phyloP scores from a whole-genome alignment of 305 asterid species.

The Solanum chacoense region DNA sequence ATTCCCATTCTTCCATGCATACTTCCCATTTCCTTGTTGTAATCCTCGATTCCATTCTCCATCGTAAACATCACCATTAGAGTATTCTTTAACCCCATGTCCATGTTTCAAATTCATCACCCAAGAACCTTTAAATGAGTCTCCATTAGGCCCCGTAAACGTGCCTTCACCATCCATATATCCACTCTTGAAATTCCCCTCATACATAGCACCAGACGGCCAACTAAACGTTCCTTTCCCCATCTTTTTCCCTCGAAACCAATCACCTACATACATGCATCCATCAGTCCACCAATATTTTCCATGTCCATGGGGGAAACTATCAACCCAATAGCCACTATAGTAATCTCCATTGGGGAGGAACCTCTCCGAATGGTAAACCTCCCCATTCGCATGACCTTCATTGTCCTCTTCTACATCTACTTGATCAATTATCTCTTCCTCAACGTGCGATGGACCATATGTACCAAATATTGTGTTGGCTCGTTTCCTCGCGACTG shows the following conservation, averaged over 20 bases:
- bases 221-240: slow-evolving; percentile 13
- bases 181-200: slow-evolving; percentile 1
- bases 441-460: slow-evolving; percentile 5
- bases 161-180: slow-evolving; percentile 12
- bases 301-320: slow-evolving; percentile 9
- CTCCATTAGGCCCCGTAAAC: slow-evolving; percentile 5
- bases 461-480: slow-evolving; percentile 66
- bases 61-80: slow-evolving; percentile 5
- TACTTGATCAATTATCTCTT: slow-evolving; percentile 12
- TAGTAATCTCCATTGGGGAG: slow-evolving; percentile 88
- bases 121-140: slow-evolving; percentile 5
- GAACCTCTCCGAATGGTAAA: slow-evolving; percentile 63
- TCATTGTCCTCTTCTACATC: slow-evolving; percentile 30
- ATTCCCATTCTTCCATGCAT: slow-evolving; percentile 8
- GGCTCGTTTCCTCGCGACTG: slow-evolving; percentile 88
- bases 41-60: slow-evolving; percentile 9
- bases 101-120: slow-evolving; percentile 10
- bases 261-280: slow-evolving; percentile 13
- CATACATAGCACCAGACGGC: slow-evolving; percentile 14
- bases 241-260: slow-evolving; percentile 5
- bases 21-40: slow-evolving; percentile 8
- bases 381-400: slow-evolving; percentile 47
- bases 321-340: slow-evolving; percentile 69
- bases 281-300: slow-evolving; percentile 5
- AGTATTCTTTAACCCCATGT: slow-evolving; percentile 1